phyloP scores from a whole-genome alignment of 2,329 filamentous ascomycete genomes.

The Mycosphaerella arachidis region DNA sequence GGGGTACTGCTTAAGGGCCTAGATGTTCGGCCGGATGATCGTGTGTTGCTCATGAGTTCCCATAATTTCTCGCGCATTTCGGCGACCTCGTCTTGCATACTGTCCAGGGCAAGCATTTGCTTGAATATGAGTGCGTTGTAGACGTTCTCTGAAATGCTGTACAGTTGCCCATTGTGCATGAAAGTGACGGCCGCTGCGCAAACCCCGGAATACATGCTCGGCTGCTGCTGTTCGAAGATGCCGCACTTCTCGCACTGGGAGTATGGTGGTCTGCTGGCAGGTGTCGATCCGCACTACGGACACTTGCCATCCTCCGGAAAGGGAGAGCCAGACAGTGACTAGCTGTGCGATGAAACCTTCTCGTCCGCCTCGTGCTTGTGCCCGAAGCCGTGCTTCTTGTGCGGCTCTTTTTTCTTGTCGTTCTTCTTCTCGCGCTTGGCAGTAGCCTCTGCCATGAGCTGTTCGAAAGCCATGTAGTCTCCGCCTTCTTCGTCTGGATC shows the following conservation, averaged over 20 bases:
- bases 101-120: background rate
- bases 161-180: background rate
- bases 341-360: background rate
- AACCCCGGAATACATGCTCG: background rate
- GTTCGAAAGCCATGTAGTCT: slow-evolving; percentile 97
- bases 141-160: background rate
- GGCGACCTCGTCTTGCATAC: background rate
- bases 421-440: slow-evolving; percentile 85
- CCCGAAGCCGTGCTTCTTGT: slow-evolving; percentile 16
- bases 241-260: background rate
- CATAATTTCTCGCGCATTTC: background rate
- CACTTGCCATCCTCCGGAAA: background rate
- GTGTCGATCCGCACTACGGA: background rate
- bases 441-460: slow-evolving; percentile 92
- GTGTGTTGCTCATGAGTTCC: too few relatives aligned
- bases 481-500: slow-evolving; percentile 87
- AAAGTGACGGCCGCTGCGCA: background rate
- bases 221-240: background rate
- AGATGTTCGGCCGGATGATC: too few relatives aligned
- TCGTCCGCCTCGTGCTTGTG: slow-evolving; percentile 12
- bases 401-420: slow-evolving; percentile 62
- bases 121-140: background rate
- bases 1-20: too few relatives aligned
- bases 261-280: background rate
- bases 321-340: background rate